phyloP scores from a whole-genome alignment of 2,329 filamentous ascomycete genomes.

The Monosporascus sp. region DNA sequence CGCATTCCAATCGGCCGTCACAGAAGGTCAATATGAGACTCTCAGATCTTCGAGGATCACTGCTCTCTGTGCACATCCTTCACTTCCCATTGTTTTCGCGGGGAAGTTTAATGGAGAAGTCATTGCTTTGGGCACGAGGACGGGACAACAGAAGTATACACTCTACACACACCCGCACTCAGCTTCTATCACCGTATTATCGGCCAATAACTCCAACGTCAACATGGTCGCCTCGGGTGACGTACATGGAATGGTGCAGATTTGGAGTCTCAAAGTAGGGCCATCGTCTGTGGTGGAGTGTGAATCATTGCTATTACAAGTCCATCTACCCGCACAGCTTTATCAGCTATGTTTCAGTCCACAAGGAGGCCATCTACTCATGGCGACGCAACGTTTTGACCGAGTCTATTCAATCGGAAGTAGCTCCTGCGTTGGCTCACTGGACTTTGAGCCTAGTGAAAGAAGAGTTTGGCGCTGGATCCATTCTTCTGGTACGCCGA shows the following conservation, averaged over 20 bases:
- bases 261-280: conserved; percentile 2
- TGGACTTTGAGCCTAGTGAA: conserved; percentile 1
- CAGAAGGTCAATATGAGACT: conserved; percentile 9
- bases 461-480: conserved; percentile 8
- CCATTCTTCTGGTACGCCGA: not conserved
- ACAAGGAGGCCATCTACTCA: conserved; percentile 6
- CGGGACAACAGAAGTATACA: conserved; percentile 1
- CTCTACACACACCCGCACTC: conserved; percentile 9
- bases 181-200: conserved; percentile 3
- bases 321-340: conserved; percentile 1
- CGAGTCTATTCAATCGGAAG: conserved; percentile 1
- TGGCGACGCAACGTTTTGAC: conserved; percentile 4
- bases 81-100: conserved; percentile 8
- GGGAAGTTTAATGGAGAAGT: conserved; percentile 12
- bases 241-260: conserved; percentile 3
- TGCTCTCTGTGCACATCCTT: conserved; percentile 8
- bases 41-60: conserved; percentile 9
- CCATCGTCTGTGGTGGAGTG: not conserved
- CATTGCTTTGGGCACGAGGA: conserved; percentile 5
- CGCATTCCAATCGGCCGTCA: not conserved
- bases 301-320: not conserved
- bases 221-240: conserved; percentile 4
- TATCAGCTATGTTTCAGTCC: conserved; percentile 9
- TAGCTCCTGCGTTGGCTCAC: conserved; percentile 1
- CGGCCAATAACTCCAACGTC: conserved; percentile 1